phyloP scores from a whole-genome alignment of 768 basidiomycete genomes.

The Mycena leptocephala region DNA sequence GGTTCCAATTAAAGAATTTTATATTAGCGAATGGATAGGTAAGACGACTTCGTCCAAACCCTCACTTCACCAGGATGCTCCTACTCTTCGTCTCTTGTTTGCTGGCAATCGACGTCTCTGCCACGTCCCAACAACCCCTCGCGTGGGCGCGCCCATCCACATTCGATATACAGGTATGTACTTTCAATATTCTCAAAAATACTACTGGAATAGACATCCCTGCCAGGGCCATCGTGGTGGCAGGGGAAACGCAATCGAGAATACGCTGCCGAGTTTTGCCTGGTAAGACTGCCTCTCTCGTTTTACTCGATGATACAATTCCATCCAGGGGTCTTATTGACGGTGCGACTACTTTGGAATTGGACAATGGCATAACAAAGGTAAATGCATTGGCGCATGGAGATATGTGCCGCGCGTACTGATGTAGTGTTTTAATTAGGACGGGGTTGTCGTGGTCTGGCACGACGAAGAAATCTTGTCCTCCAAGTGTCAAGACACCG shows the following conservation, averaged over 20 bases:
- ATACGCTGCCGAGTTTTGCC: conserved; percentile 82
- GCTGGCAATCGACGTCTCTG: neutral
- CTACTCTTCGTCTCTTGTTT: conserved; percentile 5
- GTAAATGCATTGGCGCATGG: conserved; percentile 50
- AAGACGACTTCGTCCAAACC: neutral
- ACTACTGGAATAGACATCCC: conserved; percentile 21
- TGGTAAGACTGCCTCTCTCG: conserved; percentile 61
- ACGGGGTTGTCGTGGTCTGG: conserved; percentile 86
- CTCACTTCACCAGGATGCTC: conserved; percentile 20
- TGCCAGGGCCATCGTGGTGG: conserved; percentile 84
- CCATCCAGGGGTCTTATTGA: conserved; percentile 74
- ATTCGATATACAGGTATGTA: conserved; percentile 72
- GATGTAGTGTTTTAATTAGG: conserved; percentile 64
- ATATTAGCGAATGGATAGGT: neutral
- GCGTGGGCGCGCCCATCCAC: conserved; percentile 44
- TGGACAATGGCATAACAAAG: conserved; percentile 86
- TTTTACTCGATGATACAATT: conserved; percentile 24
- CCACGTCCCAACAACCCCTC: conserved; percentile 15
- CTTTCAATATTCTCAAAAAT: conserved; percentile 11
- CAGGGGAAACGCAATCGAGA: conserved; percentile 84
- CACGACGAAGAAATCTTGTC: conserved; percentile 80
- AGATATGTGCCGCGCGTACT: neutral
- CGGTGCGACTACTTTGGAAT: conserved; percentile 83
- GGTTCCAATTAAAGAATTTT: conserved; percentile 26
- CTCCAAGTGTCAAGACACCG: conserved; percentile 80